Conservation (phyloP, 176 grass and related monocot genomes). For the Aegilops sharonensis region DNA sequence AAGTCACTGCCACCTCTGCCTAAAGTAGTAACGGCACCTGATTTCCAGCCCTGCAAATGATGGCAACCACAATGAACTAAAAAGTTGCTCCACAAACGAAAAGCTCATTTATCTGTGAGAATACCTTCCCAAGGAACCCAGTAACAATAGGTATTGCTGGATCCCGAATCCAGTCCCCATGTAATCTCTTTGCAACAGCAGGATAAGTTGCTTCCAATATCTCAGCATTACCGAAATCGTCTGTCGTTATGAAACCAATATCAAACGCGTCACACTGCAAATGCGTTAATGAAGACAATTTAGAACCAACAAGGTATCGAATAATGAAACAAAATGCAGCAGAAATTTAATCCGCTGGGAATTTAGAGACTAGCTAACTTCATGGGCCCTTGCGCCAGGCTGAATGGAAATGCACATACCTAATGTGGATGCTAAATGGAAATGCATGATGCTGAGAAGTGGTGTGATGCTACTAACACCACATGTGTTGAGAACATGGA, state of each 20-base stretch:
- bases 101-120: background rate
- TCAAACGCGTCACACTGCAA: slow-evolving; percentile 86
- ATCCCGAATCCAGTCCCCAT: slow-evolving; percentile 81
- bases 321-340: background rate
- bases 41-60: slow-evolving; percentile 81
- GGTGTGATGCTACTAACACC: background rate
- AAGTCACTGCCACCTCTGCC: slow-evolving; percentile 92
- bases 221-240: slow-evolving; percentile 89
- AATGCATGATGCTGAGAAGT: background rate
- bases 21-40: slow-evolving; percentile 83
- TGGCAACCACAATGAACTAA: slow-evolving; percentile 9
- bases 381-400: background rate
- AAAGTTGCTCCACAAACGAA: background rate
- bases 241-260: slow-evolving; percentile 93
- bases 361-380: slow-evolving; percentile 11
- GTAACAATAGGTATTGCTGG: slow-evolving; percentile 87
- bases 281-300: slow-evolving; percentile 18
- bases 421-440: background rate
- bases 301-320: background rate
- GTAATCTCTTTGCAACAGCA: slow-evolving; percentile 79
- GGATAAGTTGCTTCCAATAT: slow-evolving; percentile 98
- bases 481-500: background rate
- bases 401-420: background rate
- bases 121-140: slow-evolving; percentile 95
- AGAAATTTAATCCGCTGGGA: background rate